These are phyloP conservation scores for Cystobasidium slooffiae DNA, from an alignment of 1,284 basidiomycete genomes.

Conservation along the genomic window DNA sequence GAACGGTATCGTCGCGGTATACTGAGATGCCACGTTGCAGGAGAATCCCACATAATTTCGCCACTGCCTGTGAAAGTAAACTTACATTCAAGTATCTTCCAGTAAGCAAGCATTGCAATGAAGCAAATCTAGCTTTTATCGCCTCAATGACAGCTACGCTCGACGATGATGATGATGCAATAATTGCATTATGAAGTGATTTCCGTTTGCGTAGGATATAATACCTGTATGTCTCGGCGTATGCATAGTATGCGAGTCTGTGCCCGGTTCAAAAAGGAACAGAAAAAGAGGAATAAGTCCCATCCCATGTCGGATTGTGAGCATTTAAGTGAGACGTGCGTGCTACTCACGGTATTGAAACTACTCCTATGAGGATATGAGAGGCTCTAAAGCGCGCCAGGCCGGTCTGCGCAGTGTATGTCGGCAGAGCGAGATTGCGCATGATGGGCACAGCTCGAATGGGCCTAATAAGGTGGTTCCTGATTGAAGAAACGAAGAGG, in stretches of 20 bases:
- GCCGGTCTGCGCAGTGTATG: not conserved
- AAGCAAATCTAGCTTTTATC: constrained; percentile 29
- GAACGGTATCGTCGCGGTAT: too few species aligned
- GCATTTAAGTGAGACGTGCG: too few species aligned
- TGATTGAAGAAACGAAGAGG: too few species aligned
- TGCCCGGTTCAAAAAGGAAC: not conserved
- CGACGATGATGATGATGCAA: not conserved
- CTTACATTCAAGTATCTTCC: constrained; percentile 33
- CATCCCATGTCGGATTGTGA: too few species aligned
- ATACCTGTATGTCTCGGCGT: constrained; percentile 27
- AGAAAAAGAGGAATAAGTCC: not conserved
- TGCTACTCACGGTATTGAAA: constrained; percentile 29
- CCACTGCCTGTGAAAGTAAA: not conserved
- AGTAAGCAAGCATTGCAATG: constrained; percentile 13
- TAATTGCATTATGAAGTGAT: not conserved
- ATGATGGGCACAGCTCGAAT: not conserved
- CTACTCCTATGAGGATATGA: constrained; percentile 4
- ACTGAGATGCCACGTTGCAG: not conserved
- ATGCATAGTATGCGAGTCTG: constrained; percentile 40
- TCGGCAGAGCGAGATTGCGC: not conserved
- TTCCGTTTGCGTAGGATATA: constrained; percentile 2
- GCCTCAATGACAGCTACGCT: constrained; percentile 14
- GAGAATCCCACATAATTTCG: not conserved
- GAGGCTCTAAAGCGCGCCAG: constrained; percentile 3
- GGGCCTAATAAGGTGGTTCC: not conserved